Evolutionary conservation across 2,329 filamentous ascomycete species (phyloP), one percentile per base, ranked within the genome.

Genomic region (Xylariaceae sp.): DNA sequence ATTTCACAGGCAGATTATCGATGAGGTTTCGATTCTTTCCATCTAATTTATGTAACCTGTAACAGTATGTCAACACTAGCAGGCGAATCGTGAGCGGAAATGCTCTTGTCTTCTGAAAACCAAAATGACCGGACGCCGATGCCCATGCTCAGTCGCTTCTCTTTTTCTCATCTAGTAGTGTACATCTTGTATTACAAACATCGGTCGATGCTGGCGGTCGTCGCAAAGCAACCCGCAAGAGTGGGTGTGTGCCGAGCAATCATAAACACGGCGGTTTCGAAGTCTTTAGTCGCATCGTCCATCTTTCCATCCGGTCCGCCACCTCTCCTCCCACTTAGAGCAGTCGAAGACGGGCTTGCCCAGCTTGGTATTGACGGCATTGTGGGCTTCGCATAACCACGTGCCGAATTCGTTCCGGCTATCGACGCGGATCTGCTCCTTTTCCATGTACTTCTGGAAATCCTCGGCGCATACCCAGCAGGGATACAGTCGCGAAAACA

Each of bases 401-500:
- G 76, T 76, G 29, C 88, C 89, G 70, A 94, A 90, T 64, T 90
- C 87, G 54, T 84, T 80, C 39, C 83, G 73, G 60, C 78, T 81
- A 40, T 72, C 75, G 6, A 81, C 74, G 58, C 71, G 70, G 40
- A 92, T 85, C 67, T 82, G 81, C 61, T 91, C 87, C 59, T 80
- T 79, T 59, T 76, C 78, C 76, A 97, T 86, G 80, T 92, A 97
- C 0, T 70, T 70, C 70, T 87, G 87, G 71, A 99, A 96, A 68
- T 97, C 92, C 57, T 92, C 87, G 35, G 91, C 94, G 72, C 94
- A 99, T 2, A 88, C 82, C 90, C 91, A 96, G 76, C 94, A 99
- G 3, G 94, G 94, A 68, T 99, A 99, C 26, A 97, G 73, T 62
- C 87, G 87, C 30, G 88, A 85, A 70, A 99, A 95, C 2, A 91